A percentile compares a stretch with the other conserved stretches of the same genome.
Conservation (phyloP, 345 rosid species). For the Camelina sativa region DNA sequence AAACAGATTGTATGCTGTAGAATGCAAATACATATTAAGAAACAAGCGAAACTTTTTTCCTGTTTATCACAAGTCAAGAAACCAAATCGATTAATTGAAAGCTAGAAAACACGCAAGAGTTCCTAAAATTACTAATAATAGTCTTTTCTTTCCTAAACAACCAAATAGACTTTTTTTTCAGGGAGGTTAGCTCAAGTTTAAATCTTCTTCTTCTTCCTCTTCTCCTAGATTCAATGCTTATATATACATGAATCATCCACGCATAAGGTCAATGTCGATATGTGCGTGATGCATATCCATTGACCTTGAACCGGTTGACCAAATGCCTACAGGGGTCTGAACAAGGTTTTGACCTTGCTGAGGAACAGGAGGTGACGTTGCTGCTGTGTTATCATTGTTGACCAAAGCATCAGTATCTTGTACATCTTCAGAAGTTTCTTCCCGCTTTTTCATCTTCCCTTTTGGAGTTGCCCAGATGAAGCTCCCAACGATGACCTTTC, state of each 20-base stretch:
- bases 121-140: slow-evolving; percentile 29
- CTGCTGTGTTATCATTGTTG: slow-evolving; percentile 36
- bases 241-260: slow-evolving; percentile 56
- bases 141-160: slow-evolving; percentile 33
- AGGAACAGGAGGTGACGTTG: slow-evolving; percentile 52
- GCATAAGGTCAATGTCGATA: slow-evolving; percentile 90
- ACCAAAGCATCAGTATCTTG: slow-evolving; percentile 48
- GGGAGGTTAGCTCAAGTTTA: slow-evolving; percentile 25
- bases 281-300: slow-evolving; percentile 73
- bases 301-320: slow-evolving; percentile 69
- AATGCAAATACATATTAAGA: slow-evolving; percentile 14
- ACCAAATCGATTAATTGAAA: slow-evolving; percentile 27
- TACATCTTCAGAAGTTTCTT: slow-evolving; percentile 50
- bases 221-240: slow-evolving; percentile 26
- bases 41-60: neutral
- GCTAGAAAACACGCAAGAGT: slow-evolving; percentile 7
- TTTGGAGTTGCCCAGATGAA: slow-evolving; percentile 81
- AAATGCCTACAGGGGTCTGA: slow-evolving; percentile 60
- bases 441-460: slow-evolving; percentile 62
- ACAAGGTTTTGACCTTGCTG: slow-evolving; percentile 65
- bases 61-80: slow-evolving; percentile 15
- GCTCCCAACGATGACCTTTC: slow-evolving; percentile 87
- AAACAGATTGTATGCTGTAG: slow-evolving; percentile 82
- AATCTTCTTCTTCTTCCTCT: slow-evolving; percentile 21
- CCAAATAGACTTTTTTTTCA: slow-evolving; percentile 9